Base-by-base conservation (phyloP, 208 protist genomes). In the Crithidia expoeki region DNA sequence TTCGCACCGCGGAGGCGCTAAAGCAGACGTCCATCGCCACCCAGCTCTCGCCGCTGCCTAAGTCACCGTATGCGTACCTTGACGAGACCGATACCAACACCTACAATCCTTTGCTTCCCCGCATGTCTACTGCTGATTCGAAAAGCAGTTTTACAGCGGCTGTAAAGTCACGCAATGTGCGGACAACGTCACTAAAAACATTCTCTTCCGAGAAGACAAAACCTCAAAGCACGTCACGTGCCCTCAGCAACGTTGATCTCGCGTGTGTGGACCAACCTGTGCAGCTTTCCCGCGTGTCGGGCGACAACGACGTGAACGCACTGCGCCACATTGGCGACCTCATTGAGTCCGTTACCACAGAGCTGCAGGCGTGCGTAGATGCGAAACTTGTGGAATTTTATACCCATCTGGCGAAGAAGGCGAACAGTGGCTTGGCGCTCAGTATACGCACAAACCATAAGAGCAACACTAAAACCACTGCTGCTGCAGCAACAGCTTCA, bases 351-450 rank as follows among this genome's bases (percentile, higher is more conserved):
- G 32, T 73, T 2, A 46, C 50, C 9, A 46, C 33, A 19, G 40
- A 69, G 42, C 74, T 95, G 34, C 50, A 76, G 46, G 44, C 10
- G 50, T 59, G 65, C 5, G 59, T 93, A 12, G 86, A 90, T 51
- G 53, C 28, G 0, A 74, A 84, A 34, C 40, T 93, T 11, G 74
- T 89, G 16, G 79, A 81, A 32, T 95, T 95, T 55, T 95, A 88
- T 55, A 68, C 68, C 1, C 79, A 92, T 67, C 60, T 92, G 73
- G 71, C 70, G 17, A 36, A 46, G 12, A 92, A 92, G 63, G 75
- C 16, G 33, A 65, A 79, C 42, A 30, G 61, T 16, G 42, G 63
- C 19, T 49, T 67, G 50, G 42, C 82, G 16, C 19, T 47, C 74
- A 11, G 46, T 56, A 21, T 27, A 34, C 52, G 50, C 60, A 50